Conservation (phyloP, 139 green algal species). For the Mychonastes homosphaera region DNA sequence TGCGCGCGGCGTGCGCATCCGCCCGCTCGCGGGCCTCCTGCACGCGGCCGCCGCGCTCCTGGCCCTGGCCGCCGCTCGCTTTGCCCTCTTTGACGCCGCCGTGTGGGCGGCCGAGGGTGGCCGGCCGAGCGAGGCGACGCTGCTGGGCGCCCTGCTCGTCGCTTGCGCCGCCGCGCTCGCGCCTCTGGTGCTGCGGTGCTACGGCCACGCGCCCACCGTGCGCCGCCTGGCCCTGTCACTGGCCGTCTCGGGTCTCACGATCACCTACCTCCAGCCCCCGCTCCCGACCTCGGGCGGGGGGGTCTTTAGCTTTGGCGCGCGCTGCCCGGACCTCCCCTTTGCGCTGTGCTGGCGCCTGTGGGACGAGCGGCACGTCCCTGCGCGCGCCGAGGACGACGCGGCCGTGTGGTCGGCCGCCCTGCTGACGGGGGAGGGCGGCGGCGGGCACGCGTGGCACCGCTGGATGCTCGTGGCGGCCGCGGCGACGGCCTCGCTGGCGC, state of each 20-base stretch:
- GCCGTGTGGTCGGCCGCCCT: conserved; percentile 62
- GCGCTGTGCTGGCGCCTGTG: conserved; percentile 76
- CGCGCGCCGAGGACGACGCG: conserved; percentile 69
- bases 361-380: conserved; percentile 75
- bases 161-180: conserved; percentile 32
- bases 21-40: conserved; percentile 38
- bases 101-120: conserved; percentile 25
- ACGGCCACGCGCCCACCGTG: conserved; percentile 27
- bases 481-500: conserved; percentile 1
- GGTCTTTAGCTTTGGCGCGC: too few species aligned
- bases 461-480: conserved; percentile 71
- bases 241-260: conserved; percentile 27
- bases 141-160: conserved; percentile 67
- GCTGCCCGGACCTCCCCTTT: conserved; percentile 68
- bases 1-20: conserved; percentile 22
- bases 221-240: conserved; percentile 19
- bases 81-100: conserved; percentile 80
- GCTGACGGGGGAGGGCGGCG: too few species aligned
- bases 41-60: conserved; percentile 37
- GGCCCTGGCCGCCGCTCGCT: conserved; percentile 55
- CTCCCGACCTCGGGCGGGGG: conserved; percentile 64
- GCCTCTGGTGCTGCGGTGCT: conserved; percentile 62
- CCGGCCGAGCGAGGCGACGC: conserved; percentile 63
- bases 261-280: conserved; percentile 61
- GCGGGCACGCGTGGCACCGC: conserved; percentile 65